These are phyloP conservation scores for Leccinum incarnatum DNA, from an alignment of 768 basidiomycete species.

Conservation along the genomic window DNA sequence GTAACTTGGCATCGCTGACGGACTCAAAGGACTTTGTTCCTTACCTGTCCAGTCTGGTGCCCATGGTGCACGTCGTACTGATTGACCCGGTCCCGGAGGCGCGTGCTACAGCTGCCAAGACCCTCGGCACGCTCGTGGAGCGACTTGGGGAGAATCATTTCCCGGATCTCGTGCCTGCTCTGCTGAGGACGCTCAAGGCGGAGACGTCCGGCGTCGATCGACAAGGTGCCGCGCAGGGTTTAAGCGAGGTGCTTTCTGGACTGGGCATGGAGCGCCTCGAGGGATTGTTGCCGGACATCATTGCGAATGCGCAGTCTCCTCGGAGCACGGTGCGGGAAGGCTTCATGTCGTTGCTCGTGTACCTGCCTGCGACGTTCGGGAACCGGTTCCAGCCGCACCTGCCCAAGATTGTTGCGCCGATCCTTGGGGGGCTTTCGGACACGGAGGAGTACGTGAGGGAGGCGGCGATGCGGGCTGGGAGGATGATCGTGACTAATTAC, in stretches of 20 bases:
- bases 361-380: slow-evolving; percentile 93
- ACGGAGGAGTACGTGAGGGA: slow-evolving; percentile 94
- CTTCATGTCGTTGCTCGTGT: slow-evolving; percentile 97
- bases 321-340: slow-evolving; percentile 93
- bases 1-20: slow-evolving; percentile 90
- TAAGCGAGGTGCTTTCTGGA: slow-evolving; percentile 91
- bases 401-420: slow-evolving; percentile 90
- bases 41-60: slow-evolving; percentile 76
- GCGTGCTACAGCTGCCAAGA: slow-evolving; percentile 94
- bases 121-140: slow-evolving; percentile 94
- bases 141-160: slow-evolving; percentile 92
- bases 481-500: slow-evolving; percentile 97
- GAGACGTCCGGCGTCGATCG: slow-evolving; percentile 95
- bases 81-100: slow-evolving; percentile 98
- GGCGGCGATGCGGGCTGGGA: slow-evolving; percentile 96
- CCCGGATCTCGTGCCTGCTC: slow-evolving; percentile 90
- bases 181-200: slow-evolving; percentile 84
- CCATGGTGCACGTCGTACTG: slow-evolving; percentile 87
- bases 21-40: slow-evolving; percentile 93
- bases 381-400: slow-evolving; percentile 95
- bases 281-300: slow-evolving; percentile 89
- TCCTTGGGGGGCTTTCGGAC: slow-evolving; percentile 88
- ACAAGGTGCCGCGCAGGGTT: slow-evolving; percentile 96
- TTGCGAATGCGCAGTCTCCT: slow-evolving; percentile 86
- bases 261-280: slow-evolving; percentile 98